Base-by-base conservation (phyloP, 345 rosid genomes). In the Eucalyptus fibrosa region DNA sequence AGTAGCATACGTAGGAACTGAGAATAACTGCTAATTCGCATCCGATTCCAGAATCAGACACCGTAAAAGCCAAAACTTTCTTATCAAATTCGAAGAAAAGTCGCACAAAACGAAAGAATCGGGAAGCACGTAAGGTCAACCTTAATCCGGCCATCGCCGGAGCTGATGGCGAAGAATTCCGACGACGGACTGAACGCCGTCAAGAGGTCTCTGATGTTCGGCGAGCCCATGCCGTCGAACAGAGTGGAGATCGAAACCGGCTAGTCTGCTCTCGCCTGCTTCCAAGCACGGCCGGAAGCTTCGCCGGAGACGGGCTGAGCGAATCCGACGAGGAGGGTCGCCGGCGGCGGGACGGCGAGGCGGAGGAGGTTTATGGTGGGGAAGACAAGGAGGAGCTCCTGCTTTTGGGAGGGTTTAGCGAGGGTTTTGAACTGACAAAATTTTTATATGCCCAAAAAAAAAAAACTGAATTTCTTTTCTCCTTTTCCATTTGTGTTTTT, bases 61-160 rank as follows among this genome's bases (percentile, higher is more conserved):
- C 26, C 3, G 81, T 69, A 18, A 69, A 69, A 34, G 81, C 26
- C 83, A 77, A 77, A 0, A 77, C 47, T 37, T 34, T 37, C 45
- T 77, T 40, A 77, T 77, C 83, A 77, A 77, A 77, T 77, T 0
- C 83, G 1, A 21, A 37, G 83, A 37, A 69, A 77, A 37, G 13
- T 77, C 23, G 9, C 83, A 21, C 1, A 4, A 21, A 37, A 77
- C 45, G 12, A 18, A 18, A 69, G 44, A 69, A 69, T 5, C 81
- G 83, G 83, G 9, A 37, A 37, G 83, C 83, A 72, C 83, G 28
- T 0, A 47, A 72, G 28, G 49, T 53, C 18, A 88, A 96, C 99
- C 98, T 97, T 97, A 88, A 97, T 94, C 89, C 99, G 93, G 88
- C 98, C 99, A 92, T 96, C 98, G 30, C 99, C 99, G 3, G 97